Percentiles rank a stretch among this genome's conserved stretches.
Conservation (phyloP, 768 basidiomycete species). For the Suillus occidentalis region DNA sequence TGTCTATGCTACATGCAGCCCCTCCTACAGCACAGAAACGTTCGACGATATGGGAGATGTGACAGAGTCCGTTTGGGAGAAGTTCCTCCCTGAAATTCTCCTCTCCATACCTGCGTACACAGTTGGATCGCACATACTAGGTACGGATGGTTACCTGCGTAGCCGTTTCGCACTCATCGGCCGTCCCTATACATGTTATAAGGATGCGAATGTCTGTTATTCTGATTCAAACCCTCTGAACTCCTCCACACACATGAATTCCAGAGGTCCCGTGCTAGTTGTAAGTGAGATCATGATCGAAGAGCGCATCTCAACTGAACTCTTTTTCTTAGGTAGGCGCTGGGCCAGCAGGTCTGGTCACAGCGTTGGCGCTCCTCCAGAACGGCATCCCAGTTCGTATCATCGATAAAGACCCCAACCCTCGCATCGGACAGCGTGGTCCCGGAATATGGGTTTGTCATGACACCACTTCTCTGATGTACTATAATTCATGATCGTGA, state of each 20-base stretch:
- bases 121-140: no score
- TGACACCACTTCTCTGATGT: not conserved
- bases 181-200: not conserved
- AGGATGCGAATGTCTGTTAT: not conserved
- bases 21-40: conserved; percentile 45
- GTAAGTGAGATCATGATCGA: not conserved
- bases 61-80: conserved; percentile 55
- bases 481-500: no score
- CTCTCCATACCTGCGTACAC: no score
- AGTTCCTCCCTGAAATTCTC: conserved; percentile 47
- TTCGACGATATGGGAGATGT: conserved; percentile 49
- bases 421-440: conserved; percentile 39
- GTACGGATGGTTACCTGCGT: no score
- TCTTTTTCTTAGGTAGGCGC: conserved; percentile 40
- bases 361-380: conserved; percentile 38
- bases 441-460: conserved; percentile 35
- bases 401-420: conserved; percentile 17
- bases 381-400: conserved; percentile 25
- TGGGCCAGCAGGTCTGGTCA: conserved; percentile 46
- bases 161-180: no score
- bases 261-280: conserved; percentile 7
- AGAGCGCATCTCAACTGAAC: not conserved
- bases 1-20: not conserved
- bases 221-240: not conserved
- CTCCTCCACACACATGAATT: not conserved